Percentiles rank a stretch among this genome's conserved stretches.
These are phyloP conservation scores for Xylaria sp. DNA, from an alignment of 2,329 filamentous ascomycete genomes.

Conservation along the genomic window DNA sequence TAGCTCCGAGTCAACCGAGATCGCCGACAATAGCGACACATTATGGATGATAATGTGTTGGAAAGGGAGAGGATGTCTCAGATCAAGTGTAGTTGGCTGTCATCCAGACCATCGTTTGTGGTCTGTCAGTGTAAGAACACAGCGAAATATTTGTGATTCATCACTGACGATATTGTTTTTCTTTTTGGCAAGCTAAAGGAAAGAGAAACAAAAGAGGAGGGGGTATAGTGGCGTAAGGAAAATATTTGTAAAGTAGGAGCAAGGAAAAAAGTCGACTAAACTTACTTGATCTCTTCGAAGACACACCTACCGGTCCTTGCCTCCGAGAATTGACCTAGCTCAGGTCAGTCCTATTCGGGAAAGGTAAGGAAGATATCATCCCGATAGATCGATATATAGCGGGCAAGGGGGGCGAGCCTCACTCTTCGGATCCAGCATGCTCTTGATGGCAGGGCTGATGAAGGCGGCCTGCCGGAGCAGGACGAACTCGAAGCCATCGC, in stretches of 20 bases:
- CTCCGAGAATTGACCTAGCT: constrained; percentile 65
- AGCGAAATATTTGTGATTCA: constrained; percentile 45
- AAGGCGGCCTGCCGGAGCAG: constrained; percentile 71
- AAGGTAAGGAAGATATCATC: constrained; percentile 24
- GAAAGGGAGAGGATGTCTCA: constrained; percentile 44
- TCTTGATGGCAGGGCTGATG: constrained; percentile 71
- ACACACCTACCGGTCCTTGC: constrained; percentile 64
- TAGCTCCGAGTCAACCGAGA: not conserved
- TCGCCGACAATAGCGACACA: not conserved
- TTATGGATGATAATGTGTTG: not conserved
- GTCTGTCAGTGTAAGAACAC: constrained; percentile 54
- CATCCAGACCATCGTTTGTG: constrained; percentile 50
- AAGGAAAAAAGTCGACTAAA: constrained; percentile 10
- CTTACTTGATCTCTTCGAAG: constrained; percentile 76
- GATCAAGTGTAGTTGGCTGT: constrained; percentile 67
- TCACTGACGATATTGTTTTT: constrained; percentile 34
- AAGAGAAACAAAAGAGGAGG: constrained; percentile 1
- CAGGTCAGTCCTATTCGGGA: constrained; percentile 12
- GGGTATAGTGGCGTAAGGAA: not conserved
- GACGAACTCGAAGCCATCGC: constrained; percentile 77
- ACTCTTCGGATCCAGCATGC: constrained; percentile 74
- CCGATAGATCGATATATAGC: not conserved
- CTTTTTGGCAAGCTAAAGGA: not conserved
- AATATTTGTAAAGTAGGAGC: not conserved
- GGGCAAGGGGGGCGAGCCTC: constrained; percentile 29